A percentile compares a stretch with the other conserved stretches of the same genome.
Evolutionary conservation across 371 early-diverging fungal species (phyloP).

Genomic region (Mortierella sp.): DNA sequence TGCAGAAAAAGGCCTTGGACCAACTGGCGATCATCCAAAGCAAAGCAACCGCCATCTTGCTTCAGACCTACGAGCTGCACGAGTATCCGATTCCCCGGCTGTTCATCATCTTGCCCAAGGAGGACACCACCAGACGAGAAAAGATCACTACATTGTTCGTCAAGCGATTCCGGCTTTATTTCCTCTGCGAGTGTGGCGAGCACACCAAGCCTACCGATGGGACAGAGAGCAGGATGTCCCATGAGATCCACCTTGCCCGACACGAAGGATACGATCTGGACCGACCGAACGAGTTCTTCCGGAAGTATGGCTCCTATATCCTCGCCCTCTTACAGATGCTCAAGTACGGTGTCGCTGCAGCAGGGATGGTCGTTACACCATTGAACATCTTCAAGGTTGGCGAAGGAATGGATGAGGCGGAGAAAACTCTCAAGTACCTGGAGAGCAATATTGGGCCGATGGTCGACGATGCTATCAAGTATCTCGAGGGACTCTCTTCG

Average conservation of each 20-base stretch:
- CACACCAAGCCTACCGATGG: background rate
- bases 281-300: slow-evolving; percentile 16
- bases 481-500: background rate
- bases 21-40: background rate
- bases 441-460: background rate
- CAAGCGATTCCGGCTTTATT: slow-evolving; percentile 8
- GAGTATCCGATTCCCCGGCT: slow-evolving; percentile 17
- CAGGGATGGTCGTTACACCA: background rate
- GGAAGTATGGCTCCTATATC: slow-evolving; percentile 14
- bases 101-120: slow-evolving; percentile 12
- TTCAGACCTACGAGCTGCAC: slow-evolving; percentile 4
- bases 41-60: slow-evolving; percentile 8
- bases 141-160: background rate
- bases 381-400: background rate
- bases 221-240: background rate
- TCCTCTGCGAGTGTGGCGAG: slow-evolving; percentile 24
- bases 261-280: slow-evolving; percentile 25
- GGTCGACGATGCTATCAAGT: background rate
- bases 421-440: background rate
- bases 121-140: background rate
- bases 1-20: slow-evolving; percentile 12
- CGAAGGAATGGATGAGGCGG: background rate
- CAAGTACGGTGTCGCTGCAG: background rate
- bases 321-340: slow-evolving; percentile 14
- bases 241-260: slow-evolving; percentile 15